Conservation (phyloP, 2,329 filamentous ascomycete genomes). For the Trichoderma sp. region DNA sequence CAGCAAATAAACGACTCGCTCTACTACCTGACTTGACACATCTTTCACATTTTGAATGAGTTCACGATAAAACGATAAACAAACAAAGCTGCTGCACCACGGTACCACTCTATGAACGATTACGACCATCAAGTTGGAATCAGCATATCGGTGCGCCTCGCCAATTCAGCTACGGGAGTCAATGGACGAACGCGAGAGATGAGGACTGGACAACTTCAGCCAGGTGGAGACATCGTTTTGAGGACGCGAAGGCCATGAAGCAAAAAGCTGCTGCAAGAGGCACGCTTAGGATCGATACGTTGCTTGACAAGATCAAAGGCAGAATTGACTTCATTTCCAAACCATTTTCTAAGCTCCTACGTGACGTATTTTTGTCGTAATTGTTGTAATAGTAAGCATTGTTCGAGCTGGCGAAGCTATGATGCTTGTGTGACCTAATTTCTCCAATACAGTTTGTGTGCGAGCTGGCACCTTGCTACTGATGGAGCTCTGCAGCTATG, state of each 20-base stretch:
- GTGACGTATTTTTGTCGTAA: neutral
- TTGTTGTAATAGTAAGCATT: neutral
- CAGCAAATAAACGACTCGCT: slow-evolving; percentile 67
- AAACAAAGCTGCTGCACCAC: slow-evolving; percentile 26
- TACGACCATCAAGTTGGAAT: slow-evolving; percentile 3
- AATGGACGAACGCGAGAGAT: slow-evolving; percentile 34
- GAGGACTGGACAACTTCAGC: slow-evolving; percentile 34
- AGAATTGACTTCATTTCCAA: slow-evolving; percentile 27
- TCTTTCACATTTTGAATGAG: slow-evolving; percentile 41
- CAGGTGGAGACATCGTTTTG: slow-evolving; percentile 32
- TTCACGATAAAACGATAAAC: slow-evolving; percentile 31
- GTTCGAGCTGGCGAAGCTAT: neutral
- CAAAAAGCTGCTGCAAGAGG: slow-evolving; percentile 29
- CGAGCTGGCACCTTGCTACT: neutral
- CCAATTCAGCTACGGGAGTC: slow-evolving; percentile 22
- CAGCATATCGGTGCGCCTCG: slow-evolving; percentile 14
- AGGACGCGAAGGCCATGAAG: slow-evolving; percentile 29
- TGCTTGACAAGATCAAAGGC: slow-evolving; percentile 30
- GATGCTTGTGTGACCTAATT: slow-evolving; percentile 8
- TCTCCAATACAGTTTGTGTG: slow-evolving; percentile 10
- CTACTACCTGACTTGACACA: slow-evolving; percentile 55
- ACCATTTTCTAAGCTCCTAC: neutral
- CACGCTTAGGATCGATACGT: slow-evolving; percentile 27
- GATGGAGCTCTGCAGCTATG: slow-evolving; percentile 19
- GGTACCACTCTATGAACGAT: neutral